Evolutionary conservation across 495 filamentous ascomycete genomes (phyloP), one percentile per base, ranked within the genome.

Genomic region (Lophium mytilinum): DNA sequence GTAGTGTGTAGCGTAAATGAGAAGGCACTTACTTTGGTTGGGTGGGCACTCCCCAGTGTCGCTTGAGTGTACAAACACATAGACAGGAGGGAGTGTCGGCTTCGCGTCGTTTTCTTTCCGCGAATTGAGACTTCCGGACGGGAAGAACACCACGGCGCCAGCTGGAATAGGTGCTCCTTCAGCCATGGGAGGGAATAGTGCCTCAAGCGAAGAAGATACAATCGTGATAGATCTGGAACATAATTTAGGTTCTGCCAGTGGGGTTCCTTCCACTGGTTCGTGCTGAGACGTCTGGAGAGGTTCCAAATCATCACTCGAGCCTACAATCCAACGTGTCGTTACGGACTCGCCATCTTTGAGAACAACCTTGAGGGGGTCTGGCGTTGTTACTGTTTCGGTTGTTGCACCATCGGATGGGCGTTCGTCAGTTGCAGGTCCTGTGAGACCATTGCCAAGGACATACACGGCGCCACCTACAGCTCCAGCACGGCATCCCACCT

Each of bases 381-480:
- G 48, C 60, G 65, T 9, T 54, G 47, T 12, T 69, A 59, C 43
- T 54, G 47, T 12, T 69, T 60, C 43, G 39, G 36, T 15, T 9
- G 14, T 37, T 12, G 17, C 36, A 35, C 36, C 14, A 34, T 47
- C 37, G 10, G 18, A 43, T 9, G 17, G 10, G 5, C 3, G 8
- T 45, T 8, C 36, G 15, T 40, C 17, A 45, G 15, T 61, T 39
- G 68, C 59, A 21, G 78, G 58, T 1, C 61, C 67, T 52, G 75
- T 68, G 48, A 92, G 74, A 0, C 82, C 82, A 24, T 83, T 83
- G 39, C 81, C 83, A 18, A 97, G 83, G 55, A 95, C 88, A 72
- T 96, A 96, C 5, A 94, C 80, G 15, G 83, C 89, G 34, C 93
- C 94, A 4, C 94, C 92, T 8, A 98, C 91, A 4, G 93, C 93